A percentile compares a stretch with the other conserved stretches of the same genome.
These are phyloP conservation scores for Glycine tomentella DNA, from an alignment of 306 rosid species.

Conservation along the genomic window DNA sequence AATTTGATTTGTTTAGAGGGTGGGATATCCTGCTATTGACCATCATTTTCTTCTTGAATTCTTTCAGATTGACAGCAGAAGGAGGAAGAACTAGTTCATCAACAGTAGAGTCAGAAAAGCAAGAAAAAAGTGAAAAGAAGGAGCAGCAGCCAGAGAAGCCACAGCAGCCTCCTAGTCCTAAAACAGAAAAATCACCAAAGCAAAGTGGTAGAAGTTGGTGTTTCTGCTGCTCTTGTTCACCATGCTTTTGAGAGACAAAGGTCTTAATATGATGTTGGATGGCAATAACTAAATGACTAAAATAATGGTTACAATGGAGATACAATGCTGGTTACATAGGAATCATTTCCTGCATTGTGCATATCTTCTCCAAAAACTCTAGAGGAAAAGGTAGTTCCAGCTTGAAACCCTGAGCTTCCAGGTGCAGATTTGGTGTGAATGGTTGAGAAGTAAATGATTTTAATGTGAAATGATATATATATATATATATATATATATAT, in stretches of 20 bases:
- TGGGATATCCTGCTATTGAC: constrained; percentile 10
- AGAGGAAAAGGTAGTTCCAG: constrained; percentile 24
- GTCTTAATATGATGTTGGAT: constrained; percentile 16
- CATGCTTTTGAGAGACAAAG: constrained; percentile 45
- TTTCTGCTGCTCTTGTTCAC: constrained; percentile 46
- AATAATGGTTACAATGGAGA: constrained; percentile 7
- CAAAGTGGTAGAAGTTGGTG: constrained; percentile 38
- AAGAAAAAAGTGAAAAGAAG: constrained; percentile 41
- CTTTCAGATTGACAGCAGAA: constrained; percentile 56
- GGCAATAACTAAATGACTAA: background rate
- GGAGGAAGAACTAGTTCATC: constrained; percentile 49
- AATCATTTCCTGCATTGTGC: background rate
- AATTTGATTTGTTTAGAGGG: constrained; percentile 8
- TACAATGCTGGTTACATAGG: background rate
- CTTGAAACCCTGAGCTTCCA: background rate
- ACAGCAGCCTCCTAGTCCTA: background rate
- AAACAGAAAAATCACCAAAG: constrained; percentile 31
- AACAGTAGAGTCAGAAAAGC: constrained; percentile 44
- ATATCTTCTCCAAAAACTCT: constrained; percentile 23
- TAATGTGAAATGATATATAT: background rate
- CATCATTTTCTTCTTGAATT: constrained; percentile 4
- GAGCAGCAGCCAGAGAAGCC: constrained; percentile 25
- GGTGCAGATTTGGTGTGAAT: background rate
- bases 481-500: background rate
- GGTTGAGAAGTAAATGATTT: constrained; percentile 32